Percentiles rank a stretch among this genome's conserved stretches.
phyloP scores from a whole-genome alignment of 805 yeast species.

The Monosporozyma servazzii region DNA sequence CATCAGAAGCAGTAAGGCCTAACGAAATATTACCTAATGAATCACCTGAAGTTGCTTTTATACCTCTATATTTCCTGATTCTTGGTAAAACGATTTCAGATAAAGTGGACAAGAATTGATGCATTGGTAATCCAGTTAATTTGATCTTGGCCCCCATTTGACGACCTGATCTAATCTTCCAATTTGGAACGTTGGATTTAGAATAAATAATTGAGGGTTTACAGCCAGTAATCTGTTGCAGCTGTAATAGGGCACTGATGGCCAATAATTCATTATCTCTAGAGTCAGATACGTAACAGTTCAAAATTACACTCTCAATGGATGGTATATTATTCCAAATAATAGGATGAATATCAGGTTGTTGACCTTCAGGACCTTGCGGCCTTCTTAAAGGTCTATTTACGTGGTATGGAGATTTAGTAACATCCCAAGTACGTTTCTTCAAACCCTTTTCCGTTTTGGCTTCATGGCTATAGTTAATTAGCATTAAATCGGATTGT shows the following conservation, averaged over 20 bases:
- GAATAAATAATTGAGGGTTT: constrained; percentile 69
- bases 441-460: constrained; percentile 51
- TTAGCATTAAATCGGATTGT: constrained; percentile 67
- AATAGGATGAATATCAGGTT: constrained; percentile 64
- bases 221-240: constrained; percentile 91
- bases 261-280: constrained; percentile 62
- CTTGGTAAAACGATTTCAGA: constrained; percentile 91
- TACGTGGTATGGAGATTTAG: constrained; percentile 73
- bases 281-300: constrained; percentile 69
- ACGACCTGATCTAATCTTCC: constrained; percentile 82
- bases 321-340: constrained; percentile 64
- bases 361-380: constrained; percentile 60
- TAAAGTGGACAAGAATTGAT: constrained; percentile 76
- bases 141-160: constrained; percentile 84
- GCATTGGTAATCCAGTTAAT: constrained; percentile 70
- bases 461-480: constrained; percentile 63
- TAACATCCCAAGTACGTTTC: constrained; percentile 73
- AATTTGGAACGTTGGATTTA: constrained; percentile 68
- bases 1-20: constrained; percentile 70
- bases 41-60: constrained; percentile 73
- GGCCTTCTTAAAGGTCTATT: constrained; percentile 76
- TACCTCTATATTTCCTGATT: constrained; percentile 77
- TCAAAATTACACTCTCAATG: constrained; percentile 57
- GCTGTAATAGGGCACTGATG: constrained; percentile 64
- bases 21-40: constrained; percentile 75